Evolutionary conservation across 2,329 filamentous ascomycete species (phyloP).

Genomic region (Sporothrix protearum): DNA sequence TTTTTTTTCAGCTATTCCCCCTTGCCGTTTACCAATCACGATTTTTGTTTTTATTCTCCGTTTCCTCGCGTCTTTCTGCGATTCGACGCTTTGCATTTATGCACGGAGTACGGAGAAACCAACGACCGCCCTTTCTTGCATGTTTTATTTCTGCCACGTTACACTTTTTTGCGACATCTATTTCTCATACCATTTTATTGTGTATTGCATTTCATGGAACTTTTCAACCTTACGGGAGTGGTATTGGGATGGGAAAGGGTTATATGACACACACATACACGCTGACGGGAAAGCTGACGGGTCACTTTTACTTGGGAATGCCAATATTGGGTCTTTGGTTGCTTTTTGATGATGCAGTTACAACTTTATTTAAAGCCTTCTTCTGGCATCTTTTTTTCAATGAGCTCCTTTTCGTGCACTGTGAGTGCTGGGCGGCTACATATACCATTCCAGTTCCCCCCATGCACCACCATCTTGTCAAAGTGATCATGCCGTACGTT

Average conservation of each 20-base stretch:
- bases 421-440: no score
- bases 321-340: constrained; percentile 3
- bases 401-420: background rate
- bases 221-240: background rate
- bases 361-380: background rate
- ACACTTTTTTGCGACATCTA: background rate
- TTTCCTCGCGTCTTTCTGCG: background rate
- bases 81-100: background rate
- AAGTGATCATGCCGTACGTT: background rate
- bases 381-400: constrained; percentile 1
- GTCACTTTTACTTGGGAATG: background rate
- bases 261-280: constrained; percentile 7
- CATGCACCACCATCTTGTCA: background rate
- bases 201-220: background rate
- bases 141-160: background rate
- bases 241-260: background rate
- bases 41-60: background rate
- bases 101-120: constrained; percentile 16
- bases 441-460: no score
- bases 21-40: background rate
- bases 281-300: background rate
- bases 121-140: background rate
- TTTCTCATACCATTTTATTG: background rate
- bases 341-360: background rate
- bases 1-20: background rate